These are phyloP conservation scores for Paracamarosporium sp. DNA, from an alignment of 2,329 filamentous ascomycete genomes.

Conservation along the genomic window DNA sequence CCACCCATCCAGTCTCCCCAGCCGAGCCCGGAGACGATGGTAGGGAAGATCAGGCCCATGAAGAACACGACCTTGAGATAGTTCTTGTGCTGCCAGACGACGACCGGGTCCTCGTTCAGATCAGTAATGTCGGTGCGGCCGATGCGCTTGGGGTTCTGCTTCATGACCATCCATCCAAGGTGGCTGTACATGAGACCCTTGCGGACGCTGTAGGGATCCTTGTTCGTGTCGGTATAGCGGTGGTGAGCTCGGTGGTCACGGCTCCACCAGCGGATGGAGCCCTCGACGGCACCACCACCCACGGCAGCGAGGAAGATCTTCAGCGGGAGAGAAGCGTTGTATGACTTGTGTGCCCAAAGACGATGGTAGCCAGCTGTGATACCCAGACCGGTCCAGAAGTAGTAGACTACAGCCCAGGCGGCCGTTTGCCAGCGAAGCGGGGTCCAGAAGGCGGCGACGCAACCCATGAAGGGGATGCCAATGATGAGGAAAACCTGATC, in stretches of 20 bases:
- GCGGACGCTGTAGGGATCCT: slow-evolving; percentile 61
- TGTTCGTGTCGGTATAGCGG: slow-evolving; percentile 60
- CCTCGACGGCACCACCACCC: slow-evolving; percentile 57
- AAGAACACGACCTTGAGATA: slow-evolving; percentile 56
- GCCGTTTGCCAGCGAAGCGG: slow-evolving; percentile 76
- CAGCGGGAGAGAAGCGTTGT: slow-evolving; percentile 53
- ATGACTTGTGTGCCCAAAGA: slow-evolving; percentile 69
- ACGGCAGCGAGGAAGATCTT: slow-evolving; percentile 57
- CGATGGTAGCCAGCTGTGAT: slow-evolving; percentile 68
- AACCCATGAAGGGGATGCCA: slow-evolving; percentile 76
- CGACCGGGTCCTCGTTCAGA: slow-evolving; percentile 58
- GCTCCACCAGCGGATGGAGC: slow-evolving; percentile 59
- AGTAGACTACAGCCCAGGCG: slow-evolving; percentile 78
- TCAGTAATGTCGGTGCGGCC: slow-evolving; percentile 60
- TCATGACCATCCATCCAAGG: slow-evolving; percentile 62
- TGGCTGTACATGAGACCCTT: slow-evolving; percentile 60
- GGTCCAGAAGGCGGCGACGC: slow-evolving; percentile 80
- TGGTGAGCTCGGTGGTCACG: slow-evolving; percentile 59
- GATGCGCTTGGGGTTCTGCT: slow-evolving; percentile 61
- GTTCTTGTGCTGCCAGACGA: slow-evolving; percentile 58
- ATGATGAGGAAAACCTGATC: slow-evolving; percentile 82
- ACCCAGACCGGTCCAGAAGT: slow-evolving; percentile 83
- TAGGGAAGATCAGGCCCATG: slow-evolving; percentile 58
- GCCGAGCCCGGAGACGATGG: slow-evolving; percentile 54
- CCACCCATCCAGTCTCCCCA: slow-evolving; percentile 60